Base-by-base conservation (phyloP, 2,329 filamentous ascomycete genomes). In the Endocalyx cinctus region DNA sequence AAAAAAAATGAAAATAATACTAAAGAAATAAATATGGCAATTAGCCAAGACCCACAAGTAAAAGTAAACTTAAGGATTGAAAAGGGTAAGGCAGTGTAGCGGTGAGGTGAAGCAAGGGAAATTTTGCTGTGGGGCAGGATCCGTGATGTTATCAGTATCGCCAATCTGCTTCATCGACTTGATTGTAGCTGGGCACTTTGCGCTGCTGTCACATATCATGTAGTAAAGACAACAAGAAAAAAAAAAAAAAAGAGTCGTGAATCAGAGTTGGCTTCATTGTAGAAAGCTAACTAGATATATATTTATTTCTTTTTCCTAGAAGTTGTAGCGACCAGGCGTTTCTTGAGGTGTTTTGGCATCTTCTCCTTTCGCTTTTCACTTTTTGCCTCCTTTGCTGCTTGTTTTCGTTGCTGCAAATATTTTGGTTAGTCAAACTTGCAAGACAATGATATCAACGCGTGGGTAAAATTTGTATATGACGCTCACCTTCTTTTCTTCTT, bases 281-380 rank as follows among this genome's bases (percentile, higher is more conserved):
- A 12, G 17, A 15, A 12, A 29, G 15, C 13, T 26, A 14, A 16
- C 17, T 13, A 12, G n/a, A n/a, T n/a, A n/a, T n/a, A n/a, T n/a
- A 13, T 57, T 52, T 67, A 74, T 57, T 75, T 82, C 66, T 84
- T 83, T 52, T 74, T 77, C 46, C 77, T 68, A 35, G 77, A 69
- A 12, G 72, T 70, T 42, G 69, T 68, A 35, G 72, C 74, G 17
- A 94, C 77, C 37, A 94, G 63, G 57, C 84, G 86, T 70, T 96
- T 97, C 74, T 98, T 98, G 20, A 95, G 46, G 57, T 94, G 80
- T 66, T 98, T 98, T 1, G 92, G 90, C 64, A 98, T 94, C 70
- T 98, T 98, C 4, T 86, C 84, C 60, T 90, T 87, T 39, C 92
- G 72, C 68, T 94, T 88, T 60, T 96, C 89, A 22, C 87, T 80